phyloP scores from a whole-genome alignment of 805 yeast species.

The Kuraishia floccosa region DNA sequence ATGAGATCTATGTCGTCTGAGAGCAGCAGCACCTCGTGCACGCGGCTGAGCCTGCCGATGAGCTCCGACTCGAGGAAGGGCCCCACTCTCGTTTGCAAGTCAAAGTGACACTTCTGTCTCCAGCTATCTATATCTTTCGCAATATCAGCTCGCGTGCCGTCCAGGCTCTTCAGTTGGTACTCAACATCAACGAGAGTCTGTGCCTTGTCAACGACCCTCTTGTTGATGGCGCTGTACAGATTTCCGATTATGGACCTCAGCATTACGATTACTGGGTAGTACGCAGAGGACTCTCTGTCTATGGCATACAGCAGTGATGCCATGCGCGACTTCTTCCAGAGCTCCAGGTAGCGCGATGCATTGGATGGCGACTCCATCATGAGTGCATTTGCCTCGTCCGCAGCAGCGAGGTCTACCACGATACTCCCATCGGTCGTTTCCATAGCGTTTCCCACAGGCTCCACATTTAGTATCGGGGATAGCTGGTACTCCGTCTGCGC shows the following conservation, averaged over 20 bases:
- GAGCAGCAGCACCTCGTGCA: slow-evolving; percentile 17
- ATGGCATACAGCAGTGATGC: slow-evolving; percentile 14
- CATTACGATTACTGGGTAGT: slow-evolving; percentile 13
- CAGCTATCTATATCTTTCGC: slow-evolving; percentile 14
- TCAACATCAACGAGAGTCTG: too few relatives aligned
- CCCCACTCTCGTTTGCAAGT: slow-evolving; percentile 18
- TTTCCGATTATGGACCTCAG: slow-evolving; percentile 14
- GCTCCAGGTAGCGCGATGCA: slow-evolving; percentile 13
- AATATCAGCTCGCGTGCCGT: slow-evolving; percentile 5
- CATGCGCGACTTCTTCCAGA: slow-evolving; percentile 15
- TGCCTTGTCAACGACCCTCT: background rate
- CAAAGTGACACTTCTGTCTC: slow-evolving; percentile 22
- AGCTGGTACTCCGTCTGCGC: slow-evolving; percentile 6
- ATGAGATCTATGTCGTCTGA: slow-evolving; percentile 20
- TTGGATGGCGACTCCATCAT: slow-evolving; percentile 13
- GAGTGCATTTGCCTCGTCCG: slow-evolving; percentile 15
- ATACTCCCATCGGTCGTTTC: too few relatives aligned
- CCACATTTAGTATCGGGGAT: too few relatives aligned
- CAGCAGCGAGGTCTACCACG: slow-evolving; percentile 13
- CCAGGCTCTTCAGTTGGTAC: slow-evolving; percentile 5
- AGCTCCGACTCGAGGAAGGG: slow-evolving; percentile 17
- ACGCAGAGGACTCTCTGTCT: slow-evolving; percentile 16
- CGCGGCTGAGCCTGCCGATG: slow-evolving; percentile 14
- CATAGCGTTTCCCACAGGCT: too few relatives aligned
- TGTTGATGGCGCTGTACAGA: slow-evolving; percentile 4